Evolutionary conservation across 2,329 filamentous ascomycete genomes (phyloP), one percentile per base, ranked within the genome.

Genomic region (Penicillium sp.): DNA sequence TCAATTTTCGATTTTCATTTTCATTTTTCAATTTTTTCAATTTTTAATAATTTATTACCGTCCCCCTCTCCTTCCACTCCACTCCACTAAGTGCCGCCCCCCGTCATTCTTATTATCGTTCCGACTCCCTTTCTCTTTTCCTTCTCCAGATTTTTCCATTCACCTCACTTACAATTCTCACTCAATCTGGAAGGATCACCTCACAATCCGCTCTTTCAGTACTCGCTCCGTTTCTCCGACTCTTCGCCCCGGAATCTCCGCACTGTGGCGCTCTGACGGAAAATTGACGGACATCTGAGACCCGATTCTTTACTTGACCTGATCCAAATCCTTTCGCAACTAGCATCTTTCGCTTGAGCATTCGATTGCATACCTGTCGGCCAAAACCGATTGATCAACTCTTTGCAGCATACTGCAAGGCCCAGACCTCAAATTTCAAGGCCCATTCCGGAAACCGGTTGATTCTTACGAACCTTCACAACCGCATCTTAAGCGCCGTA

Each of bases 401-500:
- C 53, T 58, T 58, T 62, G 54, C 62, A 64, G 45, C 46, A 51
- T 38, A 45, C 52, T 54, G 60, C 61, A 59, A 59, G 48, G 45
- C 47, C 53, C 38, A 58, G 54, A 59, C 52, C 52, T 56, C 55
- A 47, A 55, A 53, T 53, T 53, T 49, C 47, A 53, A 56, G 40
- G 35, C 42, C 50, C 37, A 31, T 38, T 49, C 51, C 45, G 43
- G 25, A 26, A 50, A 42, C 48, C 60, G 46, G 55, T 40, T 40
- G 61, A 58, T 52, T 50, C 59, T 62, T 50, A 56, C 59, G 57
- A 61, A 63, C 37, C 38, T 53, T 61, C 36, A 51, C 49, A 53
- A 56, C 60, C 58, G 48, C 40, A 55, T 63, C 64, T 63, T 56
- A 69, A 66, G 69, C 72, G 72, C 72, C 72, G 72, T 71, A 71